Base-by-base conservation (phyloP, 2,329 filamentous ascomycete genomes). In the Fusarium kyushuense region DNA sequence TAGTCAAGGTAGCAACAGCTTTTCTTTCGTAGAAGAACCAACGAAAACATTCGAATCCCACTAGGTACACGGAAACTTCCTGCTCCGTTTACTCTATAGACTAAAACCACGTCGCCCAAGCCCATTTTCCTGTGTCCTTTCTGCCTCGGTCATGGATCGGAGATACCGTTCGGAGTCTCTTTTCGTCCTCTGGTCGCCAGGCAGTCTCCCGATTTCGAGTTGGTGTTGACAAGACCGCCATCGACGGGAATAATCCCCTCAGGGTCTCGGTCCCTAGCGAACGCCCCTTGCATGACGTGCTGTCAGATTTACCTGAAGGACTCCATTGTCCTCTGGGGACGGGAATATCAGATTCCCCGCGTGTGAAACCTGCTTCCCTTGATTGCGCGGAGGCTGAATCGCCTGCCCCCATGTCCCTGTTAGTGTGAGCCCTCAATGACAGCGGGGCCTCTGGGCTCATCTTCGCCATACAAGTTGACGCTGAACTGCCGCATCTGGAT, bases 61-160 rank as follows among this genome's bases (percentile, higher is more conserved):
- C 27, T 45, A 49, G 23, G 35, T 64, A 29, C 58, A 54, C 52
- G 27, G 13, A 17, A 38, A 53, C 17, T 51, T 55, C 58, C 42
- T 54, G 40, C 58, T 59, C 59, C 41, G 33, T 46, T 46, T 61
- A 38, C 63, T 61, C 42, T 53, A 53, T 54, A 78, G 48, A 78
- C 57, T 54, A 78, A 54, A 78, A 77, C 76, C 76, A 78, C 38
- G 55, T 48, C 41, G 62, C 71, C 76, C 75, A 76, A 54, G 62
- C 60, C 75, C 73, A 76, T 69, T 67, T 64, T 27, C 73, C 68
- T 33, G 60, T 58, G 25, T 76, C 74, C 55, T 73, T 76, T 59
- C 72, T 75, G 27, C 38, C 49, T 61, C 62, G 72, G 33, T 46
- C 36, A 46, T 54, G 58, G 40, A 41, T 51, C 23, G 51, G 19